Base-by-base conservation (phyloP, 192 early-diverging fungal species). In the Gamsiella multidivaricata region DNA sequence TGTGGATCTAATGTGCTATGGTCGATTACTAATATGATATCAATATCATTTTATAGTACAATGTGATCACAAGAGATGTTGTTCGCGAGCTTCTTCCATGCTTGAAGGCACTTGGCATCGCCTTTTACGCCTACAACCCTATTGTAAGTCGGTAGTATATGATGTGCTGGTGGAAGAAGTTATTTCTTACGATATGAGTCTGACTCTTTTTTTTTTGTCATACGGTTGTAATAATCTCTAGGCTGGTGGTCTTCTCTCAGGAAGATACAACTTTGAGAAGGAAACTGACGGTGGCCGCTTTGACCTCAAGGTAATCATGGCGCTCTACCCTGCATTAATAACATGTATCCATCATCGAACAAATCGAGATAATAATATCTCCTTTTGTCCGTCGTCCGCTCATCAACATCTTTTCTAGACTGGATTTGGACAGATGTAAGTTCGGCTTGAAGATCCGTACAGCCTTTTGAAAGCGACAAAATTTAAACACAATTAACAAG, bases 71-170 rank as follows among this genome's bases (percentile, higher is more conserved):
- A 26, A 73, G 82, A 15, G 72, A 60, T 46, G 73, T 82, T 34
- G 71, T 63, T 17, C 37, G 25, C 0, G 90, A 90, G 70, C 79
- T 91, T 3, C 58, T 90, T 51, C 87, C 88, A 7, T 90, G 87
- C 46, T 65, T 90, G 20, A 75, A 80, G 25, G 70, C 75, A 26
- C 72, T 90, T 49, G 74, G 80, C 46, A 86, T 91, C 52, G 70
- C 83, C 22, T 90, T 91, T 51, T 91, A 91, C 55, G 87, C 84
- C 10, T 91, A 87, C 83, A 89, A 91, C 70, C 88, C 88, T 14
- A 70, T 88, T 20, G 85, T 63, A 71, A 37, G 69, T 32, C 8
- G 3, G 39, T 57, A 15, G 11, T 20, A 10, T 1, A 7, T 57
- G 34, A 57, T 39, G 8, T 45, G 39, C 5, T 12, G 57, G 26